Conservation (phyloP, 805 yeast species). For the Saccharomycopsis selenospora region DNA sequence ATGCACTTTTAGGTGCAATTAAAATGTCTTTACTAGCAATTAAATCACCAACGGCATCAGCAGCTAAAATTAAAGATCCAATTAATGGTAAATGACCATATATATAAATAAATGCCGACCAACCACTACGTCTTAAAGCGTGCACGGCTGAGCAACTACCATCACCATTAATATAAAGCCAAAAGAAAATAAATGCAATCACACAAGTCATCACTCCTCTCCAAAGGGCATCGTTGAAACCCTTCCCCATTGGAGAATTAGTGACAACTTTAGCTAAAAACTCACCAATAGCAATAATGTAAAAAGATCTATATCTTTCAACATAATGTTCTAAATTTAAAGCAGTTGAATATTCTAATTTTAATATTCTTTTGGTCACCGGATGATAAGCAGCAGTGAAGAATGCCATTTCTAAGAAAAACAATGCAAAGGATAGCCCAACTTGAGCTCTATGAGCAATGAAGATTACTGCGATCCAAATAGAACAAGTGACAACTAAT, state of each 20-base stretch:
- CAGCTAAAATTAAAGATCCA: slow-evolving; percentile 45
- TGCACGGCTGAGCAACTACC: slow-evolving; percentile 43
- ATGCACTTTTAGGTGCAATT: slow-evolving; percentile 19
- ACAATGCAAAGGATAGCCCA: slow-evolving; percentile 36
- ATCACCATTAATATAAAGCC: slow-evolving; percentile 51
- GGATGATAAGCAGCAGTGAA: slow-evolving; percentile 42
- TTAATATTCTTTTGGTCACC: slow-evolving; percentile 33
- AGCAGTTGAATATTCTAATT: slow-evolving; percentile 47
- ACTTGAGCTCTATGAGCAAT: slow-evolving; percentile 39
- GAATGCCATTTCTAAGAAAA: slow-evolving; percentile 35
- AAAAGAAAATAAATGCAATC: slow-evolving; percentile 41
- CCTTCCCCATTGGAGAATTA: slow-evolving; percentile 39
- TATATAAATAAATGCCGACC: slow-evolving; percentile 40
- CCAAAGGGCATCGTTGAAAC: slow-evolving; percentile 37
- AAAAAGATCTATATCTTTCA: slow-evolving; percentile 52
- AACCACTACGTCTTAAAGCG: slow-evolving; percentile 43
- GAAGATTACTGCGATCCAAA: slow-evolving; percentile 50
- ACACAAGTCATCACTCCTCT: slow-evolving; percentile 43
- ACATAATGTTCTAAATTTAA: slow-evolving; percentile 61
- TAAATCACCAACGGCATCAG: slow-evolving; percentile 52
- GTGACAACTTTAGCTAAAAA: slow-evolving; percentile 49
- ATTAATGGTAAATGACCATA: slow-evolving; percentile 45
- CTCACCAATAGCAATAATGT: slow-evolving; percentile 59
- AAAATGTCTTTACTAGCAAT: slow-evolving; percentile 28
- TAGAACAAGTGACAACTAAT: slow-evolving; percentile 30